phyloP scores from a whole-genome alignment of 2,329 filamentous ascomycete genomes.

The Stemphylium lycopersici region DNA sequence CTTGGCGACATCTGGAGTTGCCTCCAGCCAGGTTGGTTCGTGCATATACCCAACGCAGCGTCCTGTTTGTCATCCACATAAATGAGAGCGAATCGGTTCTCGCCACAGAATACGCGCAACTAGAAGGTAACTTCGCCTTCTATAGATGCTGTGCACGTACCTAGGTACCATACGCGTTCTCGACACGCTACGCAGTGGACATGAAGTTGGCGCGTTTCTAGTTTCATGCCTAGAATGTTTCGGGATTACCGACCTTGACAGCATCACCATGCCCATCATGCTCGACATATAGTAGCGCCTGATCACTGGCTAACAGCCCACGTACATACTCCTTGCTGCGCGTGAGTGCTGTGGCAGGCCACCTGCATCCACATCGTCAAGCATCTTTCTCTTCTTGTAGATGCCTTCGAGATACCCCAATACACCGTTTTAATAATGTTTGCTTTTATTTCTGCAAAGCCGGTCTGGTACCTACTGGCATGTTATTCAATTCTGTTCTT shows the following conservation, averaged over 20 bases:
- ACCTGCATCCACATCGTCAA: conserved; percentile 8
- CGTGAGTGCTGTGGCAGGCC: conserved; percentile 15
- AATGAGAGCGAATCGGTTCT: no score
- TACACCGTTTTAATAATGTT: conserved; percentile 34
- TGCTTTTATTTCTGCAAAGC: conserved; percentile 28
- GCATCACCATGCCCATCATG: neutral
- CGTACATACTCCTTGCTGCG: neutral
- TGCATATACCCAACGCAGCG: neutral
- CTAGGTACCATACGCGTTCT: neutral
- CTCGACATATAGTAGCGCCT: conserved; percentile 18
- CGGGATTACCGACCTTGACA: conserved; percentile 14
- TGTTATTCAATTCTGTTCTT: conserved; percentile 21
- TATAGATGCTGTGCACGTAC: no score
- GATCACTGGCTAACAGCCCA: conserved; percentile 2
- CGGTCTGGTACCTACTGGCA: conserved; percentile 34
- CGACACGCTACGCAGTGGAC: conserved; percentile 1
- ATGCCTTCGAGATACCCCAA: conserved; percentile 12
- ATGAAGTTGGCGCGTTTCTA: conserved; percentile 10
- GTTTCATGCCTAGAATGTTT: conserved; percentile 37
- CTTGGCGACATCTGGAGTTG: neutral
- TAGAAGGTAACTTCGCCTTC: neutral
- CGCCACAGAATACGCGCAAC: no score
- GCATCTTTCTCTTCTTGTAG: conserved; percentile 6
- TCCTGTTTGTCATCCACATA: neutral
- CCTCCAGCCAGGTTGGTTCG: no score